Evolutionary conservation across 768 basidiomycete species (phyloP), one percentile per base, ranked within the genome.

Genomic region (Lentinula boryana): DNA sequence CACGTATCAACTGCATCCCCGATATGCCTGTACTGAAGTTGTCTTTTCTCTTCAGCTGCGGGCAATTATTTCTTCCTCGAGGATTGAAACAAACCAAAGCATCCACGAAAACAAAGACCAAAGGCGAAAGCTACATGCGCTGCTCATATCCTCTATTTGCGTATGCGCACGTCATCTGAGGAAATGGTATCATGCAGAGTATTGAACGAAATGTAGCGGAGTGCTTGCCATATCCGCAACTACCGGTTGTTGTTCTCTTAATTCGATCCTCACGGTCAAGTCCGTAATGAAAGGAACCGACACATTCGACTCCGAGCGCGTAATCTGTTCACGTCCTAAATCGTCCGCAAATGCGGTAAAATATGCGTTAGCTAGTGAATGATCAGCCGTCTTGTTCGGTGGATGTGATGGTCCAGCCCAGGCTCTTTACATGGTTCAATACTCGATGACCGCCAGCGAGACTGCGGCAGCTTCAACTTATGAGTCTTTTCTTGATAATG

Each of bases 51-150:
- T 68, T 16, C 68, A 93, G 91, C 78, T 56, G 76, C 88, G 59
- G 91, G 91, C 27, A 93, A 91, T 72, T 94, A 93, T 75, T 94
- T 94, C 84, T 94, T 94, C 89, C 83, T 93, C 15, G 91, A 94
- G 71, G 91, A 93, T 68, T 91, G 78, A 72, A 63, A 15, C 12
- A 21, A 18, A 38, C 7, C 7, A 38, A 38, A 3, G 36, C 36
- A 38, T 38, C 5, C 36, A 38, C 36, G 36, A 38, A 1, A 38
- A 8, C 36, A 38, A 8, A 38, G 36, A 38, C 36, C 7, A 13
- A 38, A 38, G 36, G 36, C 36, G 9, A 13, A 38, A 5, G 36
- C 7, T 13, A 3, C 16, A 10, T n/a, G 12, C 41, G 13, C 13
- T 43, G 41, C 16, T 43, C 10, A 27, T 33, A 21, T 7, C 16